phyloP scores from a whole-genome alignment of 2,329 filamentous ascomycete genomes.

The Hymenotorrendiella dingleyae region DNA sequence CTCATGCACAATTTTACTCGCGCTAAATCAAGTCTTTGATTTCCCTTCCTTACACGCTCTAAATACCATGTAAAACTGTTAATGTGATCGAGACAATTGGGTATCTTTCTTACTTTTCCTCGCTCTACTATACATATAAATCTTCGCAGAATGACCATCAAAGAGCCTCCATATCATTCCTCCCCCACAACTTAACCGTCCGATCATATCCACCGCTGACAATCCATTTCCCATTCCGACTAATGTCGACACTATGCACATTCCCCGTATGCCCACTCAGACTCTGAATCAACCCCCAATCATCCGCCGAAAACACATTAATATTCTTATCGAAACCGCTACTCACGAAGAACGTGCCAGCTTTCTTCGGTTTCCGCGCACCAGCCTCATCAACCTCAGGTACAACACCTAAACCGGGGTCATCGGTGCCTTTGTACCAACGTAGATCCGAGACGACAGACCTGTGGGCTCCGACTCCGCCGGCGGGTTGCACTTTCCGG shows the following conservation, averaged over 20 bases:
- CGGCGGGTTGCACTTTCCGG: conserved; percentile 76
- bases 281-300: conserved; percentile 86
- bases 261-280: conserved; percentile 88
- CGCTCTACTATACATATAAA: too few species aligned
- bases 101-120: too few species aligned
- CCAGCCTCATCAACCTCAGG: conserved; percentile 60
- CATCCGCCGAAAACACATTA: conserved; percentile 92
- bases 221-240: conserved; percentile 82
- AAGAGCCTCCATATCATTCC: conserved; percentile 60
- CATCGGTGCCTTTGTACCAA: conserved; percentile 88
- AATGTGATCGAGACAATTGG: too few species aligned
- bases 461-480: conserved; percentile 83
- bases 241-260: conserved; percentile 86
- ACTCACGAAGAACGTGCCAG: conserved; percentile 85
- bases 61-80: too few species aligned
- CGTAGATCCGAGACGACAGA: conserved; percentile 88
- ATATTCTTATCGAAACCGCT: conserved; percentile 92
- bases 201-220: conserved; percentile 90
- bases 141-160: too few species aligned
- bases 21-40: too few species aligned
- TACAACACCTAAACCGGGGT: conserved; percentile 55
- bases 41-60: too few species aligned
- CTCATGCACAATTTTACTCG: too few species aligned
- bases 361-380: conserved; percentile 68
- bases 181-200: conserved; percentile 93